phyloP scores from a whole-genome alignment of 352 stramenopile genomes.

The Globisporangium echinulatum region DNA sequence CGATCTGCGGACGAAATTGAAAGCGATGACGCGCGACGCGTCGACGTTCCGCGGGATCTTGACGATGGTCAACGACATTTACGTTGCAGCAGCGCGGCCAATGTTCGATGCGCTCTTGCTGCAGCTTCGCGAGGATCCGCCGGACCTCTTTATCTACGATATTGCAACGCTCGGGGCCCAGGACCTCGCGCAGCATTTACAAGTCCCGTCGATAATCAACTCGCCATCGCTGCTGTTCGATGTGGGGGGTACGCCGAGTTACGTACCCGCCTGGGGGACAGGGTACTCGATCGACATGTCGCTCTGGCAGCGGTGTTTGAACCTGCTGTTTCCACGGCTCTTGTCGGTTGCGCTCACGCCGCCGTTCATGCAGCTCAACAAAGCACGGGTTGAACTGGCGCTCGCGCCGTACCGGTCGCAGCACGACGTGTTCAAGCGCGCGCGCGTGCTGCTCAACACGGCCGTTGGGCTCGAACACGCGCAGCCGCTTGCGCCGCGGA shows the following conservation, averaged over 20 bases:
- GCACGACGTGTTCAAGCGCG: conserved; percentile 84
- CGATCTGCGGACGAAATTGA: conserved; percentile 61
- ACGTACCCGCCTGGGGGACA: conserved; percentile 81
- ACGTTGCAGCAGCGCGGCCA: conserved; percentile 60
- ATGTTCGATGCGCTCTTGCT: conserved; percentile 75
- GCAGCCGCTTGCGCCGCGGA: conserved; percentile 65
- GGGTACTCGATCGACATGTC: conserved; percentile 80
- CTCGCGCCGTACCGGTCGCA: conserved; percentile 73
- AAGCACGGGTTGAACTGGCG: conserved; percentile 71
- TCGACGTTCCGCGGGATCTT: conserved; percentile 83
- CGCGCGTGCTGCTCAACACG: conserved; percentile 84
- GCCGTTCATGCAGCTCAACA: conserved; percentile 86
- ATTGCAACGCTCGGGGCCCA: conserved; percentile 78
- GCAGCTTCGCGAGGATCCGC: conserved; percentile 28
- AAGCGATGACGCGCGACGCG: conserved; percentile 73
- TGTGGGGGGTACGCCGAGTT: conserved; percentile 57
- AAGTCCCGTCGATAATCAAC: conserved; percentile 75
- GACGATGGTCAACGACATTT: conserved; percentile 87
- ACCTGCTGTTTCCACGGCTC: conserved; percentile 83
- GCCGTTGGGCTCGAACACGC: conserved; percentile 81
- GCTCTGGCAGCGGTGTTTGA: conserved; percentile 86
- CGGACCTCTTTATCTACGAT: conserved; percentile 75
- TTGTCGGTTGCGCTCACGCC: conserved; percentile 83
- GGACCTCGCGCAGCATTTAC: conserved; percentile 71
- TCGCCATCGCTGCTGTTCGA: conserved; percentile 85